Conservation (phyloP, 2,329 filamentous ascomycete species). For the Westerdykella ornata region DNA sequence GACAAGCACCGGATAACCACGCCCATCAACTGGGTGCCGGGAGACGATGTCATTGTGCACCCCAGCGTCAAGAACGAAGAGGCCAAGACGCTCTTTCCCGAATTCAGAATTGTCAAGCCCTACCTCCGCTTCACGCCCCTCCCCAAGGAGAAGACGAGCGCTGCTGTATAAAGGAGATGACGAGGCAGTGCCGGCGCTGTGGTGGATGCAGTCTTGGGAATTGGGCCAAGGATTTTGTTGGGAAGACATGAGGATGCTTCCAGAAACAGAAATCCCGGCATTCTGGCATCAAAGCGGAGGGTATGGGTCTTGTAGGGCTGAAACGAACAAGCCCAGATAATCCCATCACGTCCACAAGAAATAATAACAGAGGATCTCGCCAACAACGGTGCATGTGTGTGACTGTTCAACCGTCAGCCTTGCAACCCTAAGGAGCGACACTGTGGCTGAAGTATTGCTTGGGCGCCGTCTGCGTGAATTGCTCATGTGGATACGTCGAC, state of each 20-base stretch:
- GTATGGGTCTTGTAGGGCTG: constrained; percentile 13
- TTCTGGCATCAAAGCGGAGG: constrained; percentile 4
- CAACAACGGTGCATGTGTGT: too few relatives aligned
- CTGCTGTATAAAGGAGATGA: constrained; percentile 19
- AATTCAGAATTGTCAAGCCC: constrained; percentile 57
- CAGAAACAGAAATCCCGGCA: constrained; percentile 14
- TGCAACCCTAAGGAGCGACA: too few relatives aligned
- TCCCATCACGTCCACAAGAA: too few relatives aligned
- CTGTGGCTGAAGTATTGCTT: too few relatives aligned
- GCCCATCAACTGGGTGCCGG: constrained; percentile 56
- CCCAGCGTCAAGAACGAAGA: constrained; percentile 53
- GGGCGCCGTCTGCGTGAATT: too few relatives aligned
- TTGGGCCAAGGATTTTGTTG: too few relatives aligned
- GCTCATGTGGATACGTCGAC: too few relatives aligned
- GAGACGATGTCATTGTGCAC: constrained; percentile 57
- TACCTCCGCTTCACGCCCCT: constrained; percentile 56
- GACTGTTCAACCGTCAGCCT: too few relatives aligned
- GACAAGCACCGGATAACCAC: constrained; percentile 56
- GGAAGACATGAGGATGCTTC: constrained; percentile 14
- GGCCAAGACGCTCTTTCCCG: constrained; percentile 53
- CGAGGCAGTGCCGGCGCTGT: too few relatives aligned
- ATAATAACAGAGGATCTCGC: too few relatives aligned
- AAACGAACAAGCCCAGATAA: constrained; percentile 6
- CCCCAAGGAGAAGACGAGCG: constrained; percentile 52
- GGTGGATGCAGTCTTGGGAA: too few relatives aligned